Conservation (phyloP, 148 eudicot genomes). For the Silene uniflora region DNA sequence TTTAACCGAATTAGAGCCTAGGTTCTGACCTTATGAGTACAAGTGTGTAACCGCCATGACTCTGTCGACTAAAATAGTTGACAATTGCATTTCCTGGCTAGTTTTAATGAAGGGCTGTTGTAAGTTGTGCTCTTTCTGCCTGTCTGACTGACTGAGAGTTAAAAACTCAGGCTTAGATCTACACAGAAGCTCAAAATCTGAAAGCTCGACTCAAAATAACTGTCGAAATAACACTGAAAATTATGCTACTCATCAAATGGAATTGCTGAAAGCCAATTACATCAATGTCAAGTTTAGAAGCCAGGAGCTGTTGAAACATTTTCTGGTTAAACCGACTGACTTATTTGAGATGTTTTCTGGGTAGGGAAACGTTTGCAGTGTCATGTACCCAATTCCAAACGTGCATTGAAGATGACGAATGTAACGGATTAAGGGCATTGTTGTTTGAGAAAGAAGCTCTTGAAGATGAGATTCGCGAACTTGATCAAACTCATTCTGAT, state of each 20-base stretch:
- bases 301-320: no score
- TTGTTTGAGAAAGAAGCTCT: slow-evolving; percentile 45
- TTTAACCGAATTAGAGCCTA: no score
- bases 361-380: slow-evolving; percentile 41
- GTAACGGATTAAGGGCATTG: slow-evolving; percentile 29
- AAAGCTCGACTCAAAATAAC: no score
- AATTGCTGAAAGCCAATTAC: neutral
- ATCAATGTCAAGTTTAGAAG: neutral
- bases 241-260: neutral
- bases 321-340: no score
- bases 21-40: no score
- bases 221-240: neutral
- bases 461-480: slow-evolving; percentile 33
- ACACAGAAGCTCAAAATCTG: no score
- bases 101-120: neutral
- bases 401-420: slow-evolving; percentile 31
- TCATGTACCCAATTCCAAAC: slow-evolving; percentile 52
- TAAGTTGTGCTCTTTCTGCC: neutral
- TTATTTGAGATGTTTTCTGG: slow-evolving; percentile 1
- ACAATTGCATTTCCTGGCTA: no score
- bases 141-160: neutral
- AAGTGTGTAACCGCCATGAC: no score
- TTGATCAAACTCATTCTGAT: slow-evolving; percentile 27
- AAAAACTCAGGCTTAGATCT: neutral
- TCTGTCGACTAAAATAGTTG: no score